Conservation (phyloP, 257 asterid species). For the Plantago major region DNA sequence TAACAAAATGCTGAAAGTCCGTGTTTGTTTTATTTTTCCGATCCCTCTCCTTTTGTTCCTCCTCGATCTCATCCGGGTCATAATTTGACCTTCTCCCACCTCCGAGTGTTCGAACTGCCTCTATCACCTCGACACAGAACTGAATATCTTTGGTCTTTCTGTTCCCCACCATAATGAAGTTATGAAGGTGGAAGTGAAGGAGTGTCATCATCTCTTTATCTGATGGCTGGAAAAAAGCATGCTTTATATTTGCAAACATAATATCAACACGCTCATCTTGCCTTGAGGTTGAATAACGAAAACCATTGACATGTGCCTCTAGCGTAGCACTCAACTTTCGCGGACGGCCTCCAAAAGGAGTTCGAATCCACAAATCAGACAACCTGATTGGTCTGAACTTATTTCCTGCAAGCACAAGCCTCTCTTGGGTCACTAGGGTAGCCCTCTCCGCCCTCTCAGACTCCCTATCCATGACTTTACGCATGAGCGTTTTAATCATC, state of each 20-base stretch:
- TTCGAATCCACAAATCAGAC: constrained; percentile 71
- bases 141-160: constrained; percentile 73
- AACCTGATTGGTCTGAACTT: constrained; percentile 62
- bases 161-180: constrained; percentile 78
- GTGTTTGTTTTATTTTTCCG: constrained; percentile 61
- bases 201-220: constrained; percentile 83
- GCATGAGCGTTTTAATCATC: constrained; percentile 51
- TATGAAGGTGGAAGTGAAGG: constrained; percentile 66
- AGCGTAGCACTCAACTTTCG: constrained; percentile 54
- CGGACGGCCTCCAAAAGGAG: constrained; percentile 65
- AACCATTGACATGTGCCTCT: constrained; percentile 72
- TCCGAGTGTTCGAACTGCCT: constrained; percentile 65
- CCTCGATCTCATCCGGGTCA: constrained; percentile 85
- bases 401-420: constrained; percentile 52
- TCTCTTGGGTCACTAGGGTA: constrained; percentile 64
- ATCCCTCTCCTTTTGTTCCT: constrained; percentile 78
- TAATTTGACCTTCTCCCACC: constrained; percentile 66
- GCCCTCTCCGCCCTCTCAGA: constrained; percentile 83
- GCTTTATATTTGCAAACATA: constrained; percentile 60
- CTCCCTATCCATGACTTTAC: constrained; percentile 64
- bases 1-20: constrained; percentile 67
- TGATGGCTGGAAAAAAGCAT: constrained; percentile 75
- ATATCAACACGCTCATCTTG: constrained; percentile 62
- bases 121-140: constrained; percentile 74
- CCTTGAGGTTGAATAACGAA: constrained; percentile 64